Evolutionary conservation across 441 rosid genomes (phyloP).

Genomic region (Corymbia citriodora): DNA sequence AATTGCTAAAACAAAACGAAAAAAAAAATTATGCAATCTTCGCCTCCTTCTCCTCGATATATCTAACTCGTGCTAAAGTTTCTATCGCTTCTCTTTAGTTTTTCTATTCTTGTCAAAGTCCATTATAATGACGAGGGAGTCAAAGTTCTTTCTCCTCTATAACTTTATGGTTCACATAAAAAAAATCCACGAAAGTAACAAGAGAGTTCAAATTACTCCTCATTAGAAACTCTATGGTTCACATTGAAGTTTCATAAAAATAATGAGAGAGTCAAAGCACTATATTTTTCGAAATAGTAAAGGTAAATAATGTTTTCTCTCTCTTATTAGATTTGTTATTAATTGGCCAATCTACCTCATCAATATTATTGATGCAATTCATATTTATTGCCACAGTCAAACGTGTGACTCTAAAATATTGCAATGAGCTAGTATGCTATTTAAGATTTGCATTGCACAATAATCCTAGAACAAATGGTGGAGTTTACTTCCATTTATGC

Average conservation of each 20-base stretch:
- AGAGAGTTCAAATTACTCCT: not conserved
- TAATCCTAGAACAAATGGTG: not conserved
- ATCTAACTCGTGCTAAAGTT: too few relatives aligned
- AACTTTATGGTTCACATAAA: not conserved
- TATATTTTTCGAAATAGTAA: rapidly evolving
- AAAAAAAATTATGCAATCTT: not conserved
- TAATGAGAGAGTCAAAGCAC: rapidly evolving
- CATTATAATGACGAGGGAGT: rapidly evolving
- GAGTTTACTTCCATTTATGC: not conserved
- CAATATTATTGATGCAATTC: rapidly evolving
- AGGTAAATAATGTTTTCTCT: rapidly evolving
- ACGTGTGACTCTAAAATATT: rapidly evolving
- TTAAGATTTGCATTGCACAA: not conserved
- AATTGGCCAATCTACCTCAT: rapidly evolving
- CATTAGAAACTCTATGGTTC: not conserved
- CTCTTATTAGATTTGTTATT: not conserved
- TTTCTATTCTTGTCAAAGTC: too few relatives aligned
- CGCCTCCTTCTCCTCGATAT: rapidly evolving
- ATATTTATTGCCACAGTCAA: rapidly evolving
- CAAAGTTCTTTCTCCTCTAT: too few relatives aligned
- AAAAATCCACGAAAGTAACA: not conserved
- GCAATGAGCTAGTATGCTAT: not conserved
- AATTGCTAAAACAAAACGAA: too few relatives aligned
- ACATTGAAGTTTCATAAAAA: not conserved
- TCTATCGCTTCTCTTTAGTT: rapidly evolving